Conservation (phyloP, 78 protist genomes). For the Emiliania huxleyi region DNA sequence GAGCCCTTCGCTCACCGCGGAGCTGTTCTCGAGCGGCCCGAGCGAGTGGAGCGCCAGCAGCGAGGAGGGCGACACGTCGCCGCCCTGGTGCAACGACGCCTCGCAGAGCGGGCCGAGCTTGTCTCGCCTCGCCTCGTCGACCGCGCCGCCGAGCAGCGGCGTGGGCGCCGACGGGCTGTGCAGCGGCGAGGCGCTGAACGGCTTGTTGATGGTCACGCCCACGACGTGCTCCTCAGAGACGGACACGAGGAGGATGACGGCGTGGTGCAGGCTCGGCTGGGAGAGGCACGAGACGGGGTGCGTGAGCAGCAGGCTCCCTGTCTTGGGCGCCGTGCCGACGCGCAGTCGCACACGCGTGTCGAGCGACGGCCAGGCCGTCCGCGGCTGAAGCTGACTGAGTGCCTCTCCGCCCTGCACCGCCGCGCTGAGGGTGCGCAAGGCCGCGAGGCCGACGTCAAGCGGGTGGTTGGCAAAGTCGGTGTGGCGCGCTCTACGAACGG, state of each 20-base stretch:
- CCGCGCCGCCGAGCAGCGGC: not conserved
- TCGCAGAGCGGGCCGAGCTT: not conserved
- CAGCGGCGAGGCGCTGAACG: not conserved
- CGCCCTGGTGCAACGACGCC: not conserved
- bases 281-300: not conserved
- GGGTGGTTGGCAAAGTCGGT: not conserved
- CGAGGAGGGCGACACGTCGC: not conserved
- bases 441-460: not conserved
- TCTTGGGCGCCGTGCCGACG: too few species aligned
- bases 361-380: too few species aligned
- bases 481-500: too few species aligned
- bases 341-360: too few species aligned
- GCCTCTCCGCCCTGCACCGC: too few species aligned
- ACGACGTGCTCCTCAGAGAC: not conserved
- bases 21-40: not conserved
- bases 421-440: too few species aligned
- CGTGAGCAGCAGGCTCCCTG: not conserved
- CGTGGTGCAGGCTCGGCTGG: constrained; percentile 4
- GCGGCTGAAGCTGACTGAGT: too few species aligned
- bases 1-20: not conserved
- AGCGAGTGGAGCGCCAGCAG: not conserved
- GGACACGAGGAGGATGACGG: not conserved
- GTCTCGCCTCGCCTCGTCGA: not conserved
- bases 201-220: not conserved
- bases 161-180: not conserved